phyloP scores from a whole-genome alignment of 192 early-diverging fungal genomes.

The Backusella luteola region DNA sequence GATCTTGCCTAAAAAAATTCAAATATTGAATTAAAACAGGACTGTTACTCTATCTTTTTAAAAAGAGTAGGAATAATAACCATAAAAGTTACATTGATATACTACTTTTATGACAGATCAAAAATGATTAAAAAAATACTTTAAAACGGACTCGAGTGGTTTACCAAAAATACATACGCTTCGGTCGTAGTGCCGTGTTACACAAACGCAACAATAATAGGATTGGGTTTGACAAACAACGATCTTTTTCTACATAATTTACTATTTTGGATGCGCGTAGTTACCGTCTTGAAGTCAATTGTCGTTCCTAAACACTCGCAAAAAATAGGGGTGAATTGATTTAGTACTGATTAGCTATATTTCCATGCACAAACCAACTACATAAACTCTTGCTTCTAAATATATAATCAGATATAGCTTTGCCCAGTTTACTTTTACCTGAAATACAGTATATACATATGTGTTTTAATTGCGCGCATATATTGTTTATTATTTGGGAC shows the following conservation, averaged over 20 bases:
- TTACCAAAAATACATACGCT: not conserved
- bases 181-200: not conserved
- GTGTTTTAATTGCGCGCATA: not conserved
- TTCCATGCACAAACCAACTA: not conserved
- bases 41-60: no score
- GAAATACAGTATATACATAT: not conserved
- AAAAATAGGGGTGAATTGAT: not conserved
- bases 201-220: not conserved
- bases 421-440: no score
- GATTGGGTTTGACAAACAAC: not conserved
- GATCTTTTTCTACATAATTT: not conserved
- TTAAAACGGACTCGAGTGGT: not conserved
- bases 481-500: not conserved
- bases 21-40: no score
- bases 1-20: no score
- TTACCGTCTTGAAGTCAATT: not conserved
- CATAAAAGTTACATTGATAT: not conserved
- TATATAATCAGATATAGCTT: no score
- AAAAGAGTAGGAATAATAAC: not conserved
- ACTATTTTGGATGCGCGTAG: not conserved
- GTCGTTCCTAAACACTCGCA: not conserved
- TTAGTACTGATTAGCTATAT: not conserved
- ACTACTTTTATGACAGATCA: not conserved
- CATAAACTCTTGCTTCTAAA: no score
- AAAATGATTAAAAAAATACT: not conserved